Conservation (phyloP, 768 basidiomycete genomes). For the Russula sp. region DNA sequence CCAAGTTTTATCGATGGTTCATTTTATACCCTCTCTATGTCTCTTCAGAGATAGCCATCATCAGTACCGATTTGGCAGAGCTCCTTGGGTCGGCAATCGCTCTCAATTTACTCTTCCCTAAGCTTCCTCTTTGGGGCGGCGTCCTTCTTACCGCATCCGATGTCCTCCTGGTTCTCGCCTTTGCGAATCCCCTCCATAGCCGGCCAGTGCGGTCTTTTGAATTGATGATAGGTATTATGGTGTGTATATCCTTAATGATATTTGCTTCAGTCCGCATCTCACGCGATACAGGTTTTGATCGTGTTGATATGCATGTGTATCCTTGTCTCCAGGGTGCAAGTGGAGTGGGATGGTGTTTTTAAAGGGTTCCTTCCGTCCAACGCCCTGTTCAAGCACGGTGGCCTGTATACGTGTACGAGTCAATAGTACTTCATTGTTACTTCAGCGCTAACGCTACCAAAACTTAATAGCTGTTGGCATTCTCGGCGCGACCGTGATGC, state of each 20-base stretch:
- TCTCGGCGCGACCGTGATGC: slow-evolving; percentile 47
- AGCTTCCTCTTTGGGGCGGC: slow-evolving; percentile 47
- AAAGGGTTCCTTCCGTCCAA: slow-evolving; percentile 28
- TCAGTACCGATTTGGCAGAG: slow-evolving; percentile 58
- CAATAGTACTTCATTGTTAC: background rate
- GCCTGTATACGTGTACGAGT: slow-evolving; percentile 28
- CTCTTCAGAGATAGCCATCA: slow-evolving; percentile 50
- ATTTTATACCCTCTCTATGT: slow-evolving; percentile 48
- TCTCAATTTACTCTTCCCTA: slow-evolving; percentile 50
- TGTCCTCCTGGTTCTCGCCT: slow-evolving; percentile 56
- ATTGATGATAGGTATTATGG: slow-evolving; percentile 44
- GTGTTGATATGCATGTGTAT: slow-evolving; percentile 31
- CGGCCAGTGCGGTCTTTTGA: slow-evolving; percentile 67
- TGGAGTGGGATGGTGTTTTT: slow-evolving; percentile 26
- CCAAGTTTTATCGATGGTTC: slow-evolving; percentile 39
- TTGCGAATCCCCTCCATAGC: slow-evolving; percentile 61
- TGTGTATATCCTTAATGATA: slow-evolving; percentile 1
- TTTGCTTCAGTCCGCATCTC: background rate
- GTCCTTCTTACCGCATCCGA: slow-evolving; percentile 50
- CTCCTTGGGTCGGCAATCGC: slow-evolving; percentile 60
- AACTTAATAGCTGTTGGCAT: slow-evolving; percentile 31
- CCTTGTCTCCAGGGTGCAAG: slow-evolving; percentile 27
- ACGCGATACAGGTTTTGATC: slow-evolving; percentile 21
- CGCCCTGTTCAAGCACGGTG: slow-evolving; percentile 21
- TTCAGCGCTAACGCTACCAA: background rate